These are phyloP conservation scores for Inga leiocalycina DNA, from an alignment of 306 rosid species.

Conservation along the genomic window DNA sequence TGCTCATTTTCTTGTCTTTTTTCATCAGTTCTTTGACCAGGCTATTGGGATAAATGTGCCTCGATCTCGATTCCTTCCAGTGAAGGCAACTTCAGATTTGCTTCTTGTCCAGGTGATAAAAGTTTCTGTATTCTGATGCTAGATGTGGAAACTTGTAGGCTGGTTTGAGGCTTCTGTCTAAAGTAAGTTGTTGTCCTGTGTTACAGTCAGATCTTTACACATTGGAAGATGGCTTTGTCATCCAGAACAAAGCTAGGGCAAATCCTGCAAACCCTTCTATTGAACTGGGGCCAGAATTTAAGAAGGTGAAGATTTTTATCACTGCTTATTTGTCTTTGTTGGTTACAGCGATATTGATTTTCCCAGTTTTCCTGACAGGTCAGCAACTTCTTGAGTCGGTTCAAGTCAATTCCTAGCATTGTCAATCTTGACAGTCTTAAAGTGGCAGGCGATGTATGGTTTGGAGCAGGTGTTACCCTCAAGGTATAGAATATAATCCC, in stretches of 20 bases:
- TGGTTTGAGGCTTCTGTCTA: constrained; percentile 23
- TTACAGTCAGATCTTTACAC: constrained; percentile 93
- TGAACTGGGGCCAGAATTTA: constrained; percentile 98
- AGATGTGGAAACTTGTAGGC: constrained; percentile 12
- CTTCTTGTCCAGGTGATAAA: constrained; percentile 90
- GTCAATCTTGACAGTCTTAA: constrained; percentile 85
- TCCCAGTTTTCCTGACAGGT: constrained; percentile 52
- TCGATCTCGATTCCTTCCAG: constrained; percentile 96
- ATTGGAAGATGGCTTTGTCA: constrained; percentile 69
- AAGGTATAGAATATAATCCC: constrained; percentile 59
- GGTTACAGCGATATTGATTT: constrained; percentile 30
- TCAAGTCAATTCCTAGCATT: constrained; percentile 94
- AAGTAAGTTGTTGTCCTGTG: constrained; percentile 22
- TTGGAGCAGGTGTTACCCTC: constrained; percentile 75
- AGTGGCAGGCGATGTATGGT: constrained; percentile 93
- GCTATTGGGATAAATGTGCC: constrained; percentile 94
- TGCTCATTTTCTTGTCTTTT: constrained; percentile 15
- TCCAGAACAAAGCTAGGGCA: constrained; percentile 66
- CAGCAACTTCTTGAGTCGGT: constrained; percentile 75
- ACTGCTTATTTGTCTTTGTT: constrained; percentile 15
- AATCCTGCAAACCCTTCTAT: constrained; percentile 85
- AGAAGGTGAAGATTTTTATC: constrained; percentile 63
- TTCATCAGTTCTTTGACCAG: constrained; percentile 76
- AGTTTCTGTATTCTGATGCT: constrained; percentile 27
- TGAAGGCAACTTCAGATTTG: constrained; percentile 97